Percentiles rank a stretch among this genome's conserved stretches.
Evolutionary conservation across 768 basidiomycete genomes (phyloP).

Genomic region (Tulasnella sp.): DNA sequence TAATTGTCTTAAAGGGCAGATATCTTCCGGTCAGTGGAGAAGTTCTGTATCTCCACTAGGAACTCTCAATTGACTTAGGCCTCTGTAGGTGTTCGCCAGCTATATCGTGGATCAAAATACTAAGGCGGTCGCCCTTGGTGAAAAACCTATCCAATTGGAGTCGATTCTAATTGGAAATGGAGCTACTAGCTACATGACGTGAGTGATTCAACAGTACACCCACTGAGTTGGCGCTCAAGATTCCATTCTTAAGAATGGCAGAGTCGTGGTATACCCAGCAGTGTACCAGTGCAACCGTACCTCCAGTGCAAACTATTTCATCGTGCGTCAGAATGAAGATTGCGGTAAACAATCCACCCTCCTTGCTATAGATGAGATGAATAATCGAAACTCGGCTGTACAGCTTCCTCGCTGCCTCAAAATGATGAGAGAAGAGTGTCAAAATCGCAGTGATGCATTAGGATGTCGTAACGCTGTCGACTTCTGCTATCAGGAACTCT

Average conservation of each 20-base stretch:
- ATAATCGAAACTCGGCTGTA: not conserved
- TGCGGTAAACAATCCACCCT: not conserved
- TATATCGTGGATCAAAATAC: slow-evolving; percentile 63
- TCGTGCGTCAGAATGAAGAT: slow-evolving; percentile 8
- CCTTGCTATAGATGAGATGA: not conserved
- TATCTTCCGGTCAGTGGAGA: slow-evolving; percentile 42
- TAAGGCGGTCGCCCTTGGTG: slow-evolving; percentile 37
- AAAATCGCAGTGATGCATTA: slow-evolving; percentile 52
- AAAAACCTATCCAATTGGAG: slow-evolving; percentile 46
- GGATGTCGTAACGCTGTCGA: slow-evolving; percentile 49
- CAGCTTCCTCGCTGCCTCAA: slow-evolving; percentile 57
- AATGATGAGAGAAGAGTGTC: slow-evolving; percentile 42
- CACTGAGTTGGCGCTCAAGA: not conserved
- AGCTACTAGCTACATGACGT: slow-evolving; percentile 42
- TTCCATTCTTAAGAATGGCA: slow-evolving; percentile 23
- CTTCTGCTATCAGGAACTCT: slow-evolving; percentile 51
- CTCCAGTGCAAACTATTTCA: slow-evolving; percentile 29
- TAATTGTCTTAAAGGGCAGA: too few species aligned
- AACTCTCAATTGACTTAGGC: not conserved
- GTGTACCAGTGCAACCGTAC: slow-evolving; percentile 39
- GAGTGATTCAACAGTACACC: slow-evolving; percentile 21
- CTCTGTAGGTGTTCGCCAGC: slow-evolving; percentile 44
- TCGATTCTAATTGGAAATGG: slow-evolving; percentile 64
- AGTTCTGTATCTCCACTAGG: not conserved
- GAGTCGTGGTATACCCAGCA: slow-evolving; percentile 39